These are phyloP conservation scores for Pseudogymnoascus sp. DNA, from an alignment of 2,329 filamentous ascomycete species.

Conservation along the genomic window DNA sequence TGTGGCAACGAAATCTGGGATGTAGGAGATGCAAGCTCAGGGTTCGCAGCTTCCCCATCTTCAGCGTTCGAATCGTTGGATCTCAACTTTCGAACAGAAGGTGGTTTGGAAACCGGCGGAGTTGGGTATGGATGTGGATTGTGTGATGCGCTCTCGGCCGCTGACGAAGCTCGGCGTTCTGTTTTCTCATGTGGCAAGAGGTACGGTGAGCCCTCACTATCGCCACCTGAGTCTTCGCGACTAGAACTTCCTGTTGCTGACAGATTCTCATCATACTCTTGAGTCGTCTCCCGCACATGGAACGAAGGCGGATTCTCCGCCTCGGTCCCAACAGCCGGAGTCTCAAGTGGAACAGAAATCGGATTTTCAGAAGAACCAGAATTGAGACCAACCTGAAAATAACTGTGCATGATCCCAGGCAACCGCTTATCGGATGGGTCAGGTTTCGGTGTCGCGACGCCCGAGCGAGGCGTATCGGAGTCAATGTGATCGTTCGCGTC, in stretches of 20 bases:
- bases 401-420: conserved; percentile 88
- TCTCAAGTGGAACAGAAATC: conserved; percentile 26
- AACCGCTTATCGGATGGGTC: conserved; percentile 91
- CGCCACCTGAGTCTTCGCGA: conserved; percentile 20
- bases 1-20: conserved; percentile 16
- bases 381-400: conserved; percentile 91
- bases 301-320: conserved; percentile 17
- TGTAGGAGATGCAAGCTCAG: conserved; percentile 17
- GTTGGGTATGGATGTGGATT: conserved; percentile 44
- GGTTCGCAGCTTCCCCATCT: conserved; percentile 31
- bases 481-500: conserved; percentile 70
- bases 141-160: conserved; percentile 16
- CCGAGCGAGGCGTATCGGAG: conserved; percentile 80
- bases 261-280: conserved; percentile 19
- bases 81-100: conserved; percentile 37
- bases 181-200: conserved; percentile 20
- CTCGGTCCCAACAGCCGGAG: conserved; percentile 20
- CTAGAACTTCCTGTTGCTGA: conserved; percentile 22
- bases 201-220: conserved; percentile 20
- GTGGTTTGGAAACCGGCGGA: conserved; percentile 45
- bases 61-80: conserved; percentile 33
- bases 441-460: conserved; percentile 85
- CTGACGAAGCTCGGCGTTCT: conserved; percentile 20
- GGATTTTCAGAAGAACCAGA: conserved; percentile 54
- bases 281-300: conserved; percentile 18